phyloP scores from a whole-genome alignment of 2,329 filamentous ascomycete genomes.

The Cytospora mali region DNA sequence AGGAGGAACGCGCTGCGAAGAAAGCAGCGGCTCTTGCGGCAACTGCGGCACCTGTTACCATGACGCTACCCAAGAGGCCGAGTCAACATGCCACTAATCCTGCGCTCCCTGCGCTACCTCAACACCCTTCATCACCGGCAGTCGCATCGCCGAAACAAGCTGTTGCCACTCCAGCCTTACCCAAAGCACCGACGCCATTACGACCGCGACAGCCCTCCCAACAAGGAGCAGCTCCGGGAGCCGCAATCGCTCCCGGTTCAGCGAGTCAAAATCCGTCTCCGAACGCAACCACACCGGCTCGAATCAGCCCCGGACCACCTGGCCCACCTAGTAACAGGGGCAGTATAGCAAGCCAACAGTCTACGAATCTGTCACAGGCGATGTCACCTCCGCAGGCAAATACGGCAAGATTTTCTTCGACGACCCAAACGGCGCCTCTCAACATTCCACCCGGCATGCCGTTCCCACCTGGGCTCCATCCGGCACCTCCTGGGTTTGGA shows the following conservation, averaged over 20 bases:
- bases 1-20: conserved; percentile 47
- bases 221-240: conserved; percentile 72
- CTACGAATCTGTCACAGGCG: conserved; percentile 48
- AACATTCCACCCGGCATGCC: conserved; percentile 60
- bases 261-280: conserved; percentile 62
- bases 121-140: conserved; percentile 57
- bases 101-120: conserved; percentile 57
- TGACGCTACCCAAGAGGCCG: conserved; percentile 45
- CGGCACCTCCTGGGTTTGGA: conserved; percentile 53
- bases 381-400: conserved; percentile 64
- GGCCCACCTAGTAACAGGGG: conserved; percentile 64
- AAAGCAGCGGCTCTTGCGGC: conserved; percentile 44
- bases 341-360: conserved; percentile 42
- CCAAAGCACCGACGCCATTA: conserved; percentile 80
- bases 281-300: conserved; percentile 63
- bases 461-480: conserved; percentile 48
- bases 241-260: conserved; percentile 63
- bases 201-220: conserved; percentile 78
- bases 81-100: conserved; percentile 43
- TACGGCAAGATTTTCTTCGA: conserved; percentile 43
- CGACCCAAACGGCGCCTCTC: conserved; percentile 48
- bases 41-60: conserved; percentile 33
- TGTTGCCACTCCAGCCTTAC: conserved; percentile 76
- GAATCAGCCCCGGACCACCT: conserved; percentile 66
- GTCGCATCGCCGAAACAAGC: conserved; percentile 79